Evolutionary conservation across 768 basidiomycete species (phyloP).

Genomic region (Suillus sp.): DNA sequence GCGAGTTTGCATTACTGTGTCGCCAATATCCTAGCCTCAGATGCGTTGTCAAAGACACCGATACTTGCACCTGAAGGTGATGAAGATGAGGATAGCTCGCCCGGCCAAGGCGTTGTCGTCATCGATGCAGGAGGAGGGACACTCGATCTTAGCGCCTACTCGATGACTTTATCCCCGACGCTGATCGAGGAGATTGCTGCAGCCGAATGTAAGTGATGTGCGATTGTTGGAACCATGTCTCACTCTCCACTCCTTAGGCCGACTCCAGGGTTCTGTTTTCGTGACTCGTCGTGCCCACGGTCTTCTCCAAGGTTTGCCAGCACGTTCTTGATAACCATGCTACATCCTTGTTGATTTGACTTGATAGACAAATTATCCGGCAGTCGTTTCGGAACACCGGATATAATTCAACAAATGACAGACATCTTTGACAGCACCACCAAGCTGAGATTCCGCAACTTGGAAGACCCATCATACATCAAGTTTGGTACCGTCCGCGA

Average conservation of each 20-base stretch:
- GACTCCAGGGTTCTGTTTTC: conserved; percentile 43
- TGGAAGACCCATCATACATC: conserved; percentile 40
- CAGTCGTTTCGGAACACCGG: conserved; percentile 33
- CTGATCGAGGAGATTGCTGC: conserved; percentile 42
- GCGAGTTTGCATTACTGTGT: conserved; percentile 63
- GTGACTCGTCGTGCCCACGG: conserved; percentile 38
- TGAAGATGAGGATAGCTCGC: conserved; percentile 24
- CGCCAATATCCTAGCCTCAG: conserved; percentile 44
- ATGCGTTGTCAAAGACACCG: conserved; percentile 25
- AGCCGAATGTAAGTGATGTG: conserved; percentile 34
- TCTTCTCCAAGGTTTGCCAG: conserved; percentile 33
- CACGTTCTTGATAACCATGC: conserved; percentile 12
- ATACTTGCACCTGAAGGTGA: conserved; percentile 22
- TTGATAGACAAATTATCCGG: conserved; percentile 31
- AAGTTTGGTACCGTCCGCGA: conserved; percentile 44
- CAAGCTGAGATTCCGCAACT: conserved; percentile 47
- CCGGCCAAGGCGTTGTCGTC: conserved; percentile 41
- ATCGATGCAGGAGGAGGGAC: conserved; percentile 55
- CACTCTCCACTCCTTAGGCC: conserved; percentile 30
- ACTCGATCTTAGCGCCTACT: conserved; percentile 45
- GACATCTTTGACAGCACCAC: conserved; percentile 41
- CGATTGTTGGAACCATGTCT: not conserved
- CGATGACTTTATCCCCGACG: conserved; percentile 41
- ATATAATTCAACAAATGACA: conserved; percentile 40
- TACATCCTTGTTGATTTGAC: conserved; percentile 1